These are phyloP conservation scores for Dactylonectria macrodidyma DNA, from an alignment of 2,329 filamentous ascomycete genomes.

Conservation along the genomic window DNA sequence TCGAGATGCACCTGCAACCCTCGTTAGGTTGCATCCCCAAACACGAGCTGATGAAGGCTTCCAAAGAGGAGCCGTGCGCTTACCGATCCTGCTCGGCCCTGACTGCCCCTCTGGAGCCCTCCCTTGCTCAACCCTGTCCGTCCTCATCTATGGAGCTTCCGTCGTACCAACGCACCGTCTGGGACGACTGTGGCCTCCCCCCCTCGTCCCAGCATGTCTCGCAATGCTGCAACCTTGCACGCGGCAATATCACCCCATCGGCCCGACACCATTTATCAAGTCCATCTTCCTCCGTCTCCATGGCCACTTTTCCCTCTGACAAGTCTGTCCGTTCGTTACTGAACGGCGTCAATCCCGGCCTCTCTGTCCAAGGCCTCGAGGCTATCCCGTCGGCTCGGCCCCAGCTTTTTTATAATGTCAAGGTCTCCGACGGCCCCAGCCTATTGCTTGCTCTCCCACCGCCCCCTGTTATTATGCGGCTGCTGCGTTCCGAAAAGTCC, in stretches of 20 bases:
- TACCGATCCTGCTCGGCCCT: slow-evolving; percentile 14
- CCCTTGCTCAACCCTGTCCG: slow-evolving; percentile 5
- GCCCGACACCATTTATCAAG: slow-evolving; percentile 44
- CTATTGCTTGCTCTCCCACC: slow-evolving; percentile 61
- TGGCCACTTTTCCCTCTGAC: slow-evolving; percentile 43
- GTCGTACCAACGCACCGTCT: slow-evolving; percentile 49
- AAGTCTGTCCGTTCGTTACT: slow-evolving; percentile 46
- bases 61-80: slow-evolving; percentile 5
- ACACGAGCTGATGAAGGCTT: slow-evolving; percentile 24
- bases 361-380: slow-evolving; percentile 46
- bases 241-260: slow-evolving; percentile 45
- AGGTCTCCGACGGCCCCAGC: slow-evolving; percentile 57
- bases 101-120: background rate
- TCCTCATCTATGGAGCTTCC: slow-evolving; percentile 41
- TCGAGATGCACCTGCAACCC: slow-evolving; percentile 29
- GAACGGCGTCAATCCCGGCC: slow-evolving; percentile 41
- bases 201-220: slow-evolving; percentile 43
- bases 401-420: slow-evolving; percentile 60
- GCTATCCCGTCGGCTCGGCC: slow-evolving; percentile 55
- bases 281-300: slow-evolving; percentile 38
- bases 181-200: slow-evolving; percentile 45
- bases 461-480: slow-evolving; percentile 58
- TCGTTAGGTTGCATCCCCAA: slow-evolving; percentile 20
- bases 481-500: slow-evolving; percentile 64
- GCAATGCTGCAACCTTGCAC: slow-evolving; percentile 47